Evolutionary conservation across 306 rosid genomes (phyloP).

Genomic region (Malus asiatica): DNA sequence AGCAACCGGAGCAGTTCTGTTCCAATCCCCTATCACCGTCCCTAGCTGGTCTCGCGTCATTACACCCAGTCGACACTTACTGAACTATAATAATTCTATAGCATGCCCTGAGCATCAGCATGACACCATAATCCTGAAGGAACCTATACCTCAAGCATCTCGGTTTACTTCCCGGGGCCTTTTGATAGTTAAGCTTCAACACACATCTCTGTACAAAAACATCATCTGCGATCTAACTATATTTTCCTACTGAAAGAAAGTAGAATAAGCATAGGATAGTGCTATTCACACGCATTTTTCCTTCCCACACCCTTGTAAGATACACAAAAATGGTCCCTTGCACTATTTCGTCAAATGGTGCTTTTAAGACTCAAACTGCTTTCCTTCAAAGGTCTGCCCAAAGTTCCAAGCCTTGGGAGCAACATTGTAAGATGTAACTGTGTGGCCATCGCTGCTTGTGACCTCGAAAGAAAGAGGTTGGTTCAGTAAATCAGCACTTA

Average conservation of each 20-base stretch:
- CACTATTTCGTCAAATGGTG: constrained; percentile 9
- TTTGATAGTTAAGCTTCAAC: neutral
- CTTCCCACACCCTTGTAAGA: neutral
- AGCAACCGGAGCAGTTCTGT: no score
- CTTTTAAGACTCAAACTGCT: constrained; percentile 50
- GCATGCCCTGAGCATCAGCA: neutral
- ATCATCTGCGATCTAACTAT: neutral
- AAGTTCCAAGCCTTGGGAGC: constrained; percentile 83
- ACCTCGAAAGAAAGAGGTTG: constrained; percentile 92
- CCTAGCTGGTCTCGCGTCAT: neutral
- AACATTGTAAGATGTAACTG: constrained; percentile 66
- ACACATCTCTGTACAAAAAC: neutral
- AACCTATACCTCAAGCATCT: neutral
- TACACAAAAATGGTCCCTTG: neutral
- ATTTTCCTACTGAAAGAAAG: neutral
- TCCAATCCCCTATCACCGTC: neutral
- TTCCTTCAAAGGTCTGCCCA: constrained; percentile 92
- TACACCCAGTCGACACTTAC: neutral
- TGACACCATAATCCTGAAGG: neutral
- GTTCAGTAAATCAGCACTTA: constrained; percentile 62
- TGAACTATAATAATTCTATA: neutral
- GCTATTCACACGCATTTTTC: no score
- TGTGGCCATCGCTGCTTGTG: constrained; percentile 54
- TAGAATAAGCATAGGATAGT: neutral
- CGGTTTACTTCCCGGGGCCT: neutral